phyloP scores from a whole-genome alignment of 1,284 basidiomycete species.

The Microbotryum violaceum region DNA sequence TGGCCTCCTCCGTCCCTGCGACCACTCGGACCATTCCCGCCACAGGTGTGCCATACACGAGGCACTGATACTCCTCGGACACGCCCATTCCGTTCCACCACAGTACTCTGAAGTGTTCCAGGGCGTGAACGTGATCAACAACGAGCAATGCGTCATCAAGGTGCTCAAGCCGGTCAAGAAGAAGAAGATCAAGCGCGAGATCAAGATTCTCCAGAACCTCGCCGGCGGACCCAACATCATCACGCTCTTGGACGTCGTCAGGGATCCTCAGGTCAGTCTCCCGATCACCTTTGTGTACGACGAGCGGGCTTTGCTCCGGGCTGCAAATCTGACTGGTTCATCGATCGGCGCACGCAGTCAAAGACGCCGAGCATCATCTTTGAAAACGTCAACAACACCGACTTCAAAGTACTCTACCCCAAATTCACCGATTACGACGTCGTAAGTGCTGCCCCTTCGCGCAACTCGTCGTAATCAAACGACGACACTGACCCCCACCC shows the following conservation, averaged over 20 bases:
- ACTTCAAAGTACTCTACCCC: slow-evolving; percentile 88
- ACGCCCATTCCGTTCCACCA: background rate
- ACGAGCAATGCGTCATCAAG: slow-evolving; percentile 96
- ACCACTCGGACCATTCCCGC: too few relatives aligned
- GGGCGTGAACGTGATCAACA: slow-evolving; percentile 85
- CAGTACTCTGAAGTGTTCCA: slow-evolving; percentile 93
- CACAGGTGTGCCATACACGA: too few relatives aligned
- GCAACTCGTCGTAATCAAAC: background rate
- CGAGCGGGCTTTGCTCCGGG: too few relatives aligned
- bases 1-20: background rate
- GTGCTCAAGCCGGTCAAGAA: slow-evolving; percentile 99
- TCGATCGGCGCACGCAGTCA: slow-evolving; percentile 77
- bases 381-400: slow-evolving; percentile 79
- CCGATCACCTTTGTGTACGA: too few relatives aligned
- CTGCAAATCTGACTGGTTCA: slow-evolving; percentile 43
- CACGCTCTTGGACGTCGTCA: slow-evolving; percentile 83
- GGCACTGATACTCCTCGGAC: background rate
- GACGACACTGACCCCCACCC: background rate
- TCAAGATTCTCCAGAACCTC: slow-evolving; percentile 96
- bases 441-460: slow-evolving; percentile 75
- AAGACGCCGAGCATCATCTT: slow-evolving; percentile 96
- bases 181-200: slow-evolving; percentile 99
- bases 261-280: slow-evolving; percentile 55
- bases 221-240: slow-evolving; percentile 88
- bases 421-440: slow-evolving; percentile 94